Percentiles rank a stretch among this genome's conserved stretches.
These are phyloP conservation scores for Teratosphaeria viscida DNA, from an alignment of 2,329 filamentous ascomycete genomes.

Conservation along the genomic window DNA sequence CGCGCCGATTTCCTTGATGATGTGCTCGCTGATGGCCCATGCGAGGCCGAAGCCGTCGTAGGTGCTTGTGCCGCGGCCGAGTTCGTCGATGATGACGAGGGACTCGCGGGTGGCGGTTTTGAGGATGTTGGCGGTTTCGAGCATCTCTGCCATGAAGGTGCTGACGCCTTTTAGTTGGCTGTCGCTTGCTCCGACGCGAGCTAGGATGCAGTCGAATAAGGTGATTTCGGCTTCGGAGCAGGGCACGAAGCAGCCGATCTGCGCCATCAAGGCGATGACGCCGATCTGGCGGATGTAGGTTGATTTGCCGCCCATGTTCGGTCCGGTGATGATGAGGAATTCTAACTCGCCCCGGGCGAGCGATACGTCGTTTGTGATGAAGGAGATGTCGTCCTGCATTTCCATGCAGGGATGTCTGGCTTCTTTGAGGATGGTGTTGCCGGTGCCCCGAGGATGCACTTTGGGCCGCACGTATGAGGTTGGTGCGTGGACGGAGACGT, in stretches of 20 bases:
- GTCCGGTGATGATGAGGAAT: conserved; percentile 92
- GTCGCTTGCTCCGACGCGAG: conserved; percentile 89
- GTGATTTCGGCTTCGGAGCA: conserved; percentile 83
- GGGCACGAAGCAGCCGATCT: conserved; percentile 92
- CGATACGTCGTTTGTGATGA: conserved; percentile 94
- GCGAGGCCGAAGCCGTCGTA: conserved; percentile 98
- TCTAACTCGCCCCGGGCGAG: conserved; percentile 69
- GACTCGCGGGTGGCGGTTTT: conserved; percentile 93
- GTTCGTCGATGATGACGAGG: conserved; percentile 95
- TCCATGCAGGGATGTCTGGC: conserved; percentile 96
- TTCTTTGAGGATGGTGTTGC: conserved; percentile 81
- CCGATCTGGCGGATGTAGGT: conserved; percentile 97
- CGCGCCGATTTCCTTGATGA: conserved; percentile 87
- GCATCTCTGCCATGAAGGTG: conserved; percentile 99
- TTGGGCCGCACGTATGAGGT: conserved; percentile 83
- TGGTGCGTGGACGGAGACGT: conserved; percentile 86
- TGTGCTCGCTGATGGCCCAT: conserved; percentile 97
- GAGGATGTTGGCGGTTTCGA: conserved; percentile 96
- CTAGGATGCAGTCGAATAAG: conserved; percentile 94
- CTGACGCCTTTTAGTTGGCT: conserved; percentile 96
- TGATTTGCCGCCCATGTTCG: conserved; percentile 98
- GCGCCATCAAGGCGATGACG: conserved; percentile 93
- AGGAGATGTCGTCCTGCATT: conserved; percentile 95
- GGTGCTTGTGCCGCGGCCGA: conserved; percentile 90
- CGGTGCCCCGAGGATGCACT: conserved; percentile 79